phyloP scores from a whole-genome alignment of 441 rosid species.

The Capsella rubella region DNA sequence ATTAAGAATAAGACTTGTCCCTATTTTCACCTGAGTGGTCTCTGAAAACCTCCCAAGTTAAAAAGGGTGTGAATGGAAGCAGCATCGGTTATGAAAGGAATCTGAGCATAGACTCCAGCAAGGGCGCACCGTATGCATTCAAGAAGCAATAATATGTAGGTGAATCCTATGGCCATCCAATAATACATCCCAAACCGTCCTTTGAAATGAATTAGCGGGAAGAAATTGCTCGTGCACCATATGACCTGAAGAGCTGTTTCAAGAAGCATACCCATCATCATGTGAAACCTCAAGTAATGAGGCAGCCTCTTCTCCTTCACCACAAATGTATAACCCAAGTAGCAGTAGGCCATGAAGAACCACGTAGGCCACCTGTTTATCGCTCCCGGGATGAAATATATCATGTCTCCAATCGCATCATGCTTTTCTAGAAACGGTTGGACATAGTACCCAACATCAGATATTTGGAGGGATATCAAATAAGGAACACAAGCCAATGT shows the following conservation, averaged over 20 bases:
- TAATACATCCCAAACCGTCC: conserved; percentile 69
- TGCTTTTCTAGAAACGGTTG: conserved; percentile 65
- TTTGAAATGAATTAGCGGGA: conserved; percentile 70
- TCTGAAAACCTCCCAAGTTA: conserved; percentile 61
- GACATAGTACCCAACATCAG: conserved; percentile 70
- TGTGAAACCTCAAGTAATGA: conserved; percentile 77
- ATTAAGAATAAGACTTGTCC: conserved; percentile 1
- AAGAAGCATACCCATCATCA: conserved; percentile 85
- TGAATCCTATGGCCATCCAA: conserved; percentile 67
- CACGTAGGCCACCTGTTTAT: conserved; percentile 66
- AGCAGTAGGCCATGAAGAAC: conserved; percentile 74
- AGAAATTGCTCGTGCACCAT: conserved; percentile 67
- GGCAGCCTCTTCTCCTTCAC: conserved; percentile 73
- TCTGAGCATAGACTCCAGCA: conserved; percentile 60
- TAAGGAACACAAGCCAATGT: conserved; percentile 74
- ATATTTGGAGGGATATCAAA: conserved; percentile 71
- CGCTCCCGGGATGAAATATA: conserved; percentile 75
- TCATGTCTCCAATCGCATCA: conserved; percentile 54
- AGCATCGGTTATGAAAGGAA: conserved; percentile 69
- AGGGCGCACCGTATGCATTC: conserved; percentile 72
- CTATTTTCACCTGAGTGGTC: conserved; percentile 51
- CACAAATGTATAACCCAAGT: conserved; percentile 55
- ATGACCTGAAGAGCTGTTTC: conserved; percentile 72
- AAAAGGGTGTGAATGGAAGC: conserved; percentile 72
- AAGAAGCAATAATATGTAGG: conserved; percentile 57